phyloP scores from a whole-genome alignment of 768 basidiomycete genomes.

The Vararia minispora region DNA sequence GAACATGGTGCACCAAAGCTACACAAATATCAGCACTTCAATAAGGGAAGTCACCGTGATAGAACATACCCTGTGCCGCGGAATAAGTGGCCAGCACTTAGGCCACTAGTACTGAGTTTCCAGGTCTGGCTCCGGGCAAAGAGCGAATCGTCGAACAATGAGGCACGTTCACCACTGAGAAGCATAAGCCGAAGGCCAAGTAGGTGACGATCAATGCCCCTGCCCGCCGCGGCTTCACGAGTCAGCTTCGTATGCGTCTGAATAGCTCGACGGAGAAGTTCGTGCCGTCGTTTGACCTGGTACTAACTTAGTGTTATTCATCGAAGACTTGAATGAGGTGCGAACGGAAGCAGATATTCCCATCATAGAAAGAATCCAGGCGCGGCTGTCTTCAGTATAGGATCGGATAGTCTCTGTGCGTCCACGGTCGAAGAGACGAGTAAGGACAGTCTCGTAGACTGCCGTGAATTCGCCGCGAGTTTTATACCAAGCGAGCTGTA shows the following conservation, averaged over 20 bases:
- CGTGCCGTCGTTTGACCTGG: conserved; percentile 23
- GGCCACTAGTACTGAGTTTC: conserved; percentile 83
- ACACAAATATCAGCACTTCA: conserved; percentile 1
- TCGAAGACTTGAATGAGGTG: conserved; percentile 1
- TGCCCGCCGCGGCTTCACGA: conserved; percentile 67
- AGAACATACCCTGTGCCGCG: conserved; percentile 67
- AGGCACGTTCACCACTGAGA: conserved; percentile 40
- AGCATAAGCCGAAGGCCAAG: conserved; percentile 70
- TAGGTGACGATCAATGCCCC: conserved; percentile 86
- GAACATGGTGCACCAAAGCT: conserved; percentile 73
- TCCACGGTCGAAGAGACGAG: conserved; percentile 76
- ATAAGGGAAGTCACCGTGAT: not conserved
- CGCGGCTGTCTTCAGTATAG: conserved; percentile 58
- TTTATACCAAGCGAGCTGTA: conserved; percentile 87
- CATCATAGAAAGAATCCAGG: conserved; percentile 68
- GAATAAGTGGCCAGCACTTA: conserved; percentile 80
- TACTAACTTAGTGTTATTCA: not conserved
- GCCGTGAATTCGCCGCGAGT: conserved; percentile 70
- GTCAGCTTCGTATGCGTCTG: conserved; percentile 61
- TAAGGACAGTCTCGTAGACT: conserved; percentile 88
- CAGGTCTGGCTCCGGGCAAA: conserved; percentile 70
- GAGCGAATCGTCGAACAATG: conserved; percentile 67
- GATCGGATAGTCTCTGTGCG: conserved; percentile 86
- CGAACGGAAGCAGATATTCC: conserved; percentile 40
- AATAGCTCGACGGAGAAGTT: conserved; percentile 56